A percentile compares a stretch with the other conserved stretches of the same genome.
These are phyloP conservation scores for Candida ovalis DNA, from an alignment of 805 yeast species.

Conservation along the genomic window DNA sequence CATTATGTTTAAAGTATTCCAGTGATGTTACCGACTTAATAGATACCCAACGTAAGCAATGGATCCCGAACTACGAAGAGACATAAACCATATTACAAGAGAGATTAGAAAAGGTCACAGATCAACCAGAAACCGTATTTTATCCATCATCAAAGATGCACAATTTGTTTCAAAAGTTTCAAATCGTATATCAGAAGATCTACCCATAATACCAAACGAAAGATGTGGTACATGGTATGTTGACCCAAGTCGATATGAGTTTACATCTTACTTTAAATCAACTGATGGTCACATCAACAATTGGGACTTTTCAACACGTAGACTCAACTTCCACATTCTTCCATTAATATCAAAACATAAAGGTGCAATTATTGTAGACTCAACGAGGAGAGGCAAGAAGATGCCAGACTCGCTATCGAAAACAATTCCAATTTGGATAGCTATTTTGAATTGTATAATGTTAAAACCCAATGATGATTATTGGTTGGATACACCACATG, in stretches of 20 bases:
- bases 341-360: slow-evolving; percentile 37
- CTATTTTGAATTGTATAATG: slow-evolving; percentile 59
- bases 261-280: slow-evolving; percentile 74
- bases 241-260: slow-evolving; percentile 36
- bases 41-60: slow-evolving; percentile 1
- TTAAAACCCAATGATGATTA: slow-evolving; percentile 29
- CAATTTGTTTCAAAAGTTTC: slow-evolving; percentile 40
- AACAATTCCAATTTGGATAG: slow-evolving; percentile 91
- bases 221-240: slow-evolving; percentile 89
- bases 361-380: slow-evolving; percentile 69
- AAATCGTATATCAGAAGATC: slow-evolving; percentile 26
- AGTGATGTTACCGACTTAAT: background rate
- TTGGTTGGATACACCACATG: slow-evolving; percentile 43
- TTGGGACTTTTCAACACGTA: slow-evolving; percentile 72
- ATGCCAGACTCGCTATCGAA: slow-evolving; percentile 87
- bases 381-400: slow-evolving; percentile 79
- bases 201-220: slow-evolving; percentile 66
- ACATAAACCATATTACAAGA: slow-evolving; percentile 28
- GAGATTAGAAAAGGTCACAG: slow-evolving; percentile 47
- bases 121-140: slow-evolving; percentile 56
- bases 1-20: too few relatives aligned
- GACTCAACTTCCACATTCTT: slow-evolving; percentile 72
- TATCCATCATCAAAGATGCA: slow-evolving; percentile 66
- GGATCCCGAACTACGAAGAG: slow-evolving; percentile 14
- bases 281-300: slow-evolving; percentile 86